Percentiles rank a stretch among this genome's conserved stretches.
phyloP scores from a whole-genome alignment of 306 rosid species.

The Urtica urens region DNA sequence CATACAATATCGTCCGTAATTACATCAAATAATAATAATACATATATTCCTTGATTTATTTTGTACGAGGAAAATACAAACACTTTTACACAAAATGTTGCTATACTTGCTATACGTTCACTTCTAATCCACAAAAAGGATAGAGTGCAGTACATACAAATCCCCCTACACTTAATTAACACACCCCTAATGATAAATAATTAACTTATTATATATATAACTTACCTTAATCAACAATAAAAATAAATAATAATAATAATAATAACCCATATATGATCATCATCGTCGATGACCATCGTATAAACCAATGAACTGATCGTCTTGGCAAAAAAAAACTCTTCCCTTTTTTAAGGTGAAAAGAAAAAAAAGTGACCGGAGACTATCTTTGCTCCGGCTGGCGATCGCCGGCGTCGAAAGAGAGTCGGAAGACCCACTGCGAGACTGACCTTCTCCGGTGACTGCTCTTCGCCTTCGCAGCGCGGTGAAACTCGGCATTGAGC shows the following conservation, averaged over 20 bases:
- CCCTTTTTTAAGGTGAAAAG: neutral
- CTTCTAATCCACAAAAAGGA: conserved; percentile 43
- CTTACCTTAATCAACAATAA: conserved; percentile 18
- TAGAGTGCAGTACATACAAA: conserved; percentile 30
- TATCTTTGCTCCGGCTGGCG: conserved; percentile 42
- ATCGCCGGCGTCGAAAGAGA: conserved; percentile 42
- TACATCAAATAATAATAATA: neutral
- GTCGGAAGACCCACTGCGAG: conserved; percentile 70
- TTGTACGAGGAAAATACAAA: neutral
- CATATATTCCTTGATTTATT: neutral
- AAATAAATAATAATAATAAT: conserved; percentile 8
- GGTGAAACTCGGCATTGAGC: neutral
- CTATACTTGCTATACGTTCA: conserved; percentile 6
- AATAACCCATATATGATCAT: neutral
- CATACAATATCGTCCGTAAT: neutral
- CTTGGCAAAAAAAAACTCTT: neutral
- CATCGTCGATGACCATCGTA: neutral
- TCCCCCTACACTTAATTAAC: conserved; percentile 21
- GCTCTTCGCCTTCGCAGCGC: neutral
- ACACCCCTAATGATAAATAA: conserved; percentile 1
- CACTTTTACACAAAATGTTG: neutral
- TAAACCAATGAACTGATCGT: neutral
- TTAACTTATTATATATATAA: conserved; percentile 2
- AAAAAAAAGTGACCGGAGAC: conserved; percentile 10
- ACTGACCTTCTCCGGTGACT: conserved; percentile 32